Percentiles rank a stretch among this genome's conserved stretches.
Evolutionary conservation across 2,329 filamentous ascomycete genomes (phyloP).

Genomic region (Huntiella decipiens): DNA sequence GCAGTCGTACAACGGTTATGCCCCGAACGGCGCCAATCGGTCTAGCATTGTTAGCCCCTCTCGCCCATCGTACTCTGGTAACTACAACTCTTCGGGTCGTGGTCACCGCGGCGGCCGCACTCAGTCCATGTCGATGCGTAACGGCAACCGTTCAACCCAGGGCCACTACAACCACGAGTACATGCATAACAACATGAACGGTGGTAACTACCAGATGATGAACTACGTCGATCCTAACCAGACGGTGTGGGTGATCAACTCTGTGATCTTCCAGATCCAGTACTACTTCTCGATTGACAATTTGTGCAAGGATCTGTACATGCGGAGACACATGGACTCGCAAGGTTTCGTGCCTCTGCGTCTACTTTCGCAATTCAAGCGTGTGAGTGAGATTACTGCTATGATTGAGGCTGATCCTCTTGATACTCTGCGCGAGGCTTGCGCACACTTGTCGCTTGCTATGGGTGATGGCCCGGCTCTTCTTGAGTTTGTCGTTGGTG

Average conservation of each 20-base stretch:
- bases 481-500: slow-evolving; percentile 60
- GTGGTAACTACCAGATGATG: slow-evolving; percentile 13
- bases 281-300: slow-evolving; percentile 98
- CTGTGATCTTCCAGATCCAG: slow-evolving; percentile 38
- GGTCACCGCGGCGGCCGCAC: slow-evolving; percentile 13
- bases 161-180: slow-evolving; percentile 20
- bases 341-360: slow-evolving; percentile 75
- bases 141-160: slow-evolving; percentile 16
- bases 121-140: slow-evolving; percentile 23
- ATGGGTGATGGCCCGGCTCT: slow-evolving; percentile 33
- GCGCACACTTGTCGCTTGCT: slow-evolving; percentile 48
- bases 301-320: slow-evolving; percentile 75
- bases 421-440: slow-evolving; percentile 18
- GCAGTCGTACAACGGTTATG: slow-evolving; percentile 5
- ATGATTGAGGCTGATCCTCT: slow-evolving; percentile 10
- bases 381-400: slow-evolving; percentile 47
- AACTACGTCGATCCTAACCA: slow-evolving; percentile 11
- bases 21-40: slow-evolving; percentile 5
- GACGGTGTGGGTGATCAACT: slow-evolving; percentile 21
- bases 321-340: slow-evolving; percentile 83
- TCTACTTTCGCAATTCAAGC: slow-evolving; percentile 71
- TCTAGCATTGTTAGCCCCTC: slow-evolving; percentile 11
- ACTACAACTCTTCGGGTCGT: slow-evolving; percentile 8
- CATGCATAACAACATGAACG: slow-evolving; percentile 20
- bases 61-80: slow-evolving; percentile 8